Base-by-base conservation (phyloP, 2,329 filamentous ascomycete species). In the Colletotrichum sp. region DNA sequence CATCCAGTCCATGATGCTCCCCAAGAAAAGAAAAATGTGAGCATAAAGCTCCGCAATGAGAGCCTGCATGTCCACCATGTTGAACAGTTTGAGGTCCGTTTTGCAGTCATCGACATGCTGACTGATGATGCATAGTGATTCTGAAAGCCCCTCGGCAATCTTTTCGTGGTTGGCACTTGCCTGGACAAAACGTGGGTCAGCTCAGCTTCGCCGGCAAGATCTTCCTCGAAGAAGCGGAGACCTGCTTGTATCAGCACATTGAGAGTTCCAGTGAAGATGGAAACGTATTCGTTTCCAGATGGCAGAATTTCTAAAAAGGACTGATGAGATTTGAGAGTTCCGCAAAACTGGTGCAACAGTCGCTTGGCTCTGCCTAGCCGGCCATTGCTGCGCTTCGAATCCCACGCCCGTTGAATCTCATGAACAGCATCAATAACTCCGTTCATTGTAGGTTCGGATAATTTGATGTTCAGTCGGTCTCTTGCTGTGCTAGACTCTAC, bases 241-340 rank as follows among this genome's bases (percentile, higher is more conserved):
- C 24, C 24, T 33, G 58, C 69, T 66, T 79, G 74, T n/a, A 81
- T 78, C 12, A 82, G 70, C 6, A 76, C 76, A n/a, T 77, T 79
- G 6, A 81, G 55, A 0, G 74, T 75, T 1, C 80, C 80, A 4
- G 78, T 76, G n/a, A 81, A 81, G 0, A 82, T 69, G 0, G 79
- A 80, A 4, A 80, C 76, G 24, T 82, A 82, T 62, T 82, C 77
- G 24, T 77, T 81, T 3, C 79, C 77, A 6, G 78, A 75, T 0
- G 80, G 80, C 0, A 82, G 76, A 11, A 81, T 63, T n/a, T 79
- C 61, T 8, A 82, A 29, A 1, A 81, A 71, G 1, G 74, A 31
- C 7, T 74, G 76, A 31, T 82, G 80, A 0, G 78, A 76, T 64
- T 79, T 62, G 15, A 81, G 29, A 0, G 74, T 77, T 8, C 66